Evolutionary conservation across 768 basidiomycete species (phyloP).

Genomic region (Pseudohyphozyma bogoriensis): DNA sequence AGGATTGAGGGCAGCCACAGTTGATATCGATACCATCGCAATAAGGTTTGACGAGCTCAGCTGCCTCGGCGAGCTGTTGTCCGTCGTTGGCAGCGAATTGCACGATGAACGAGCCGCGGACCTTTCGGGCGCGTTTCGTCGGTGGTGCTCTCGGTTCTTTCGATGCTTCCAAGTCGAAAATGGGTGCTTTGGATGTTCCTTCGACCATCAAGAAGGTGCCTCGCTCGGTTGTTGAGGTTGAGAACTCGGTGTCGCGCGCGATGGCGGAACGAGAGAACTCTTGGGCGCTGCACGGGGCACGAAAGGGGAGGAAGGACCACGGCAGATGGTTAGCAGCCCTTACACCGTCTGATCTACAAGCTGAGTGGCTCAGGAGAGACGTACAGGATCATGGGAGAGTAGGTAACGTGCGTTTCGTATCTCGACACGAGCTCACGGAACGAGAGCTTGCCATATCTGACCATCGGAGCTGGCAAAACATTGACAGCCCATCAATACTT

Average conservation of each 20-base stretch:
- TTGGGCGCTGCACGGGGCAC: slow-evolving; percentile 33
- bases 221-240: slow-evolving; percentile 39
- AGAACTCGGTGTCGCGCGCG: slow-evolving; percentile 43
- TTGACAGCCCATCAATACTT: not conserved
- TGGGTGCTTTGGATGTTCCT: not conserved
- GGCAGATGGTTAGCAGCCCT: no score
- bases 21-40: slow-evolving; percentile 47
- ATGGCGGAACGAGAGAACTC: slow-evolving; percentile 43
- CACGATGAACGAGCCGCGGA: slow-evolving; percentile 41
- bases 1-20: slow-evolving; percentile 34
- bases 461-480: slow-evolving; percentile 17
- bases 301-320: not conserved
- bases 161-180: slow-evolving; percentile 5
- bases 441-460: slow-evolving; percentile 43
- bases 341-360: no score
- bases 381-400: slow-evolving; percentile 44
- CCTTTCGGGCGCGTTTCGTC: slow-evolving; percentile 28
- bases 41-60: slow-evolving; percentile 41
- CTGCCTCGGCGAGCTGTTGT: slow-evolving; percentile 42
- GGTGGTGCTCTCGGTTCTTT: slow-evolving; percentile 1
- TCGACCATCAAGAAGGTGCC: slow-evolving; percentile 41
- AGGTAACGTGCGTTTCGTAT: slow-evolving; percentile 44
- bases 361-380: not conserved
- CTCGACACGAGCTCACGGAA: slow-evolving; percentile 43
- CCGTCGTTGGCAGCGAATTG: slow-evolving; percentile 45